Evolutionary conservation across 257 asterid species (phyloP).

Genomic region (Pogostemon cablin): DNA sequence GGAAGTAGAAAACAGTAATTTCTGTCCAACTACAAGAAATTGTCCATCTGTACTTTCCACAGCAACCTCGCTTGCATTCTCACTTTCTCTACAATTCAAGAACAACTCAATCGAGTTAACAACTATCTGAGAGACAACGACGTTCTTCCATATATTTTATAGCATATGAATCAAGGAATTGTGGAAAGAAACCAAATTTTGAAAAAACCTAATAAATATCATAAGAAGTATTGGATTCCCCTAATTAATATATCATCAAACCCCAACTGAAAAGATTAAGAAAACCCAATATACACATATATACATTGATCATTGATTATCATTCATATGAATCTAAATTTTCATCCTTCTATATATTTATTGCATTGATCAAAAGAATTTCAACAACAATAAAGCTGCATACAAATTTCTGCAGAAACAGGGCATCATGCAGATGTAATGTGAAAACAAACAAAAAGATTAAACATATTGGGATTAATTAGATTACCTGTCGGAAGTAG

Average conservation of each 20-base stretch:
- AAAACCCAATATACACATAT: not conserved
- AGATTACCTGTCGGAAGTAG: constrained; percentile 51
- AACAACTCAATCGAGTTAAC: not conserved
- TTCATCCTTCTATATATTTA: not conserved
- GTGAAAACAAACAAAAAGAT: not conserved
- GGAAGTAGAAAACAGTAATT: constrained; percentile 64
- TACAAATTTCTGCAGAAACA: constrained; percentile 17
- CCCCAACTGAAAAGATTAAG: not conserved
- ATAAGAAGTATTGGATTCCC: constrained; percentile 13
- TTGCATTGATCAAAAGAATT: constrained; percentile 10
- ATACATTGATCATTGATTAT: not conserved
- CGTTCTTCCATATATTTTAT: not conserved
- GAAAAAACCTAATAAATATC: not conserved
- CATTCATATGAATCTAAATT: not conserved
- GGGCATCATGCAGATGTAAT: not conserved
- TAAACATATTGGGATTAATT: not conserved
- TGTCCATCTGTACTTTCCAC: constrained; percentile 59
- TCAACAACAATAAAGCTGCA: not conserved
- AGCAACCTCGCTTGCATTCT: constrained; percentile 44
- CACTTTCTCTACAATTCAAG: constrained; percentile 44
- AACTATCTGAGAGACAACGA: constrained; percentile 8
- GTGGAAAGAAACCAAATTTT: not conserved
- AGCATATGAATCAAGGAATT: not conserved
- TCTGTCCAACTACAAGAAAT: constrained; percentile 56
- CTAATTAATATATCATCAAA: not conserved